phyloP scores from a whole-genome alignment of 345 rosid genomes.

The Balakata baccata region DNA sequence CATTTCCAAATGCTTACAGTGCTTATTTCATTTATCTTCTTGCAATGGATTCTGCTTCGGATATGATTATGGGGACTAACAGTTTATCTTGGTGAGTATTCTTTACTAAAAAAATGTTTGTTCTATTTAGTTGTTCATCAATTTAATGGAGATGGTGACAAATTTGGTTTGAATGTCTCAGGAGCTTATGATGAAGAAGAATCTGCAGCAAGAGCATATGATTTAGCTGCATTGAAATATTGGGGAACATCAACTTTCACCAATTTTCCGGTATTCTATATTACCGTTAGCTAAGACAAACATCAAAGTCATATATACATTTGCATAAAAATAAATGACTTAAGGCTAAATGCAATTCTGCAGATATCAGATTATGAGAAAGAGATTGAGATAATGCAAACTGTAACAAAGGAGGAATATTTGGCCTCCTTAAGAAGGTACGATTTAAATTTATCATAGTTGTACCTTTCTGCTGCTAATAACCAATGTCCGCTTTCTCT shows the following conservation, averaged over 20 bases:
- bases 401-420: constrained; percentile 58
- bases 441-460: not conserved
- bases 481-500: not conserved
- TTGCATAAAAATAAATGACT: not conserved
- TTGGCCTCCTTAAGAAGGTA: constrained; percentile 64
- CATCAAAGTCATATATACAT: not conserved
- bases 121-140: not conserved
- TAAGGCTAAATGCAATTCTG: not conserved
- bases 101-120: not conserved
- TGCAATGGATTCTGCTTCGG: constrained; percentile 19
- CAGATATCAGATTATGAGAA: constrained; percentile 54
- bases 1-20: not conserved
- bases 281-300: not conserved
- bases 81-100: constrained; percentile 59
- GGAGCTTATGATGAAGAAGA: constrained; percentile 75
- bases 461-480: not conserved
- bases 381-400: constrained; percentile 60
- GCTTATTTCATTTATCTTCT: constrained; percentile 7
- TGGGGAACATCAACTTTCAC: constrained; percentile 65
- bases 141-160: constrained; percentile 7
- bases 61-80: constrained; percentile 18
- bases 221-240: constrained; percentile 63
- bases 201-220: constrained; percentile 71
- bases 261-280: constrained; percentile 47
- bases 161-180: constrained; percentile 15